Conservation (phyloP, 1,284 basidiomycete species). For the Trametes polyzona region DNA sequence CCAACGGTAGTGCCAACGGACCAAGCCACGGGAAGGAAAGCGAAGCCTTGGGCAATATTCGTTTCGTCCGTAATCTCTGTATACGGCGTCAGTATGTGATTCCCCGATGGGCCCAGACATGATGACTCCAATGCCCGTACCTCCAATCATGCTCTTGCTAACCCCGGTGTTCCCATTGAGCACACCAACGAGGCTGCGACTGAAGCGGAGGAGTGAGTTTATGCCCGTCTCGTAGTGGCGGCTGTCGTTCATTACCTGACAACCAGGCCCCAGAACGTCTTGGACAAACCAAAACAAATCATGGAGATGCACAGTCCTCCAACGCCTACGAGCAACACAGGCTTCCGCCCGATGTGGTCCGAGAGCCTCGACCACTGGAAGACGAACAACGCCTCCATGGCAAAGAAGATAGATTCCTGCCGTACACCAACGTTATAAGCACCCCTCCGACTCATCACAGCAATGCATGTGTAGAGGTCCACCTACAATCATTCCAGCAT, state of each 20-base stretch:
- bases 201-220: too few relatives aligned
- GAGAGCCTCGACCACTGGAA: conserved; percentile 43
- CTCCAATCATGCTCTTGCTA: conserved; percentile 51
- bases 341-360: conserved; percentile 63
- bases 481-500: conserved; percentile 61
- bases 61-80: conserved; percentile 53
- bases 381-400: conserved; percentile 43
- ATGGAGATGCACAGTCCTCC: conserved; percentile 56
- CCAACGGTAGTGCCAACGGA: conserved; percentile 48
- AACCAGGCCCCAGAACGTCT: conserved; percentile 46
- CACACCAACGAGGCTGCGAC: conserved; percentile 53
- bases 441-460: too few relatives aligned
- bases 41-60: conserved; percentile 54
- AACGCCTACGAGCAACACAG: conserved; percentile 55
- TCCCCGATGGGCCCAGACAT: conserved; percentile 24
- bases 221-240: too few relatives aligned
- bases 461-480: too few relatives aligned
- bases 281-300: conserved; percentile 57
- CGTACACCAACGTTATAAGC: not conserved
- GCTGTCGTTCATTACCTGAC: conserved; percentile 42
- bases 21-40: conserved; percentile 53
- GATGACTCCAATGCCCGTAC: conserved; percentile 12
- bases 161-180: conserved; percentile 59
- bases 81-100: not conserved
- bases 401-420: conserved; percentile 64